These are phyloP conservation scores for Carex pumila DNA, from an alignment of 176 grass and related monocot species.

Conservation along the genomic window DNA sequence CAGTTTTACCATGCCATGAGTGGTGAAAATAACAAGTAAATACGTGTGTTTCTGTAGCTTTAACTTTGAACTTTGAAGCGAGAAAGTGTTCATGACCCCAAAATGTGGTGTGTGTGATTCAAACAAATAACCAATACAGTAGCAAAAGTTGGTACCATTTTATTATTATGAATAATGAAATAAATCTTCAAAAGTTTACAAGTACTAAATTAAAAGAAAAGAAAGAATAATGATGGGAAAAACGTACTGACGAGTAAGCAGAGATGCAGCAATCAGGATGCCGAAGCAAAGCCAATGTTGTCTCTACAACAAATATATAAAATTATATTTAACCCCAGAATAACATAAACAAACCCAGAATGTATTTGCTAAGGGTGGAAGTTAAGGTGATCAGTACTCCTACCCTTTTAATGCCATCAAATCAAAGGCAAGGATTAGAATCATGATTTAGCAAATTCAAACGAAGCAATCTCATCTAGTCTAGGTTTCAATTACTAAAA, in stretches of 20 bases:
- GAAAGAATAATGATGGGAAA: conserved; percentile 7
- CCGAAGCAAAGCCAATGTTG: conserved; percentile 83
- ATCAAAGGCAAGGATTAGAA: not conserved
- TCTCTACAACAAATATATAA: conserved; percentile 55
- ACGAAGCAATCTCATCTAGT: not conserved
- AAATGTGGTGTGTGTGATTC: not conserved
- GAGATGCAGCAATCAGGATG: conserved; percentile 99
- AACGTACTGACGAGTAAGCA: conserved; percentile 83
- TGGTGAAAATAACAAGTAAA: not conserved
- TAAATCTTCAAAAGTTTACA: conserved; percentile 12
- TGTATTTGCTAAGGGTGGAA: not conserved
- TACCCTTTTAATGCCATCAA: not conserved
- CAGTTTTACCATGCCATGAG: not conserved
- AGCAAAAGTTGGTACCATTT: not conserved
- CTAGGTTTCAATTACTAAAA: not conserved
- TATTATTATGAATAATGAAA: not conserved
- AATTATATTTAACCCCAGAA: conserved; percentile 4
- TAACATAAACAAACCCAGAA: not conserved
- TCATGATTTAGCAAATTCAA: not conserved
- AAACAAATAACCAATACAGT: not conserved
- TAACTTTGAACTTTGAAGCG: not conserved
- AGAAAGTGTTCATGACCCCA: not conserved
- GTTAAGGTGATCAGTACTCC: not conserved
- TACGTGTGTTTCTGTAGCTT: not conserved
- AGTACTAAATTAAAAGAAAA: not conserved